Conservation (phyloP, 2,329 filamentous ascomycete genomes). For the Xylariaceae sp. region DNA sequence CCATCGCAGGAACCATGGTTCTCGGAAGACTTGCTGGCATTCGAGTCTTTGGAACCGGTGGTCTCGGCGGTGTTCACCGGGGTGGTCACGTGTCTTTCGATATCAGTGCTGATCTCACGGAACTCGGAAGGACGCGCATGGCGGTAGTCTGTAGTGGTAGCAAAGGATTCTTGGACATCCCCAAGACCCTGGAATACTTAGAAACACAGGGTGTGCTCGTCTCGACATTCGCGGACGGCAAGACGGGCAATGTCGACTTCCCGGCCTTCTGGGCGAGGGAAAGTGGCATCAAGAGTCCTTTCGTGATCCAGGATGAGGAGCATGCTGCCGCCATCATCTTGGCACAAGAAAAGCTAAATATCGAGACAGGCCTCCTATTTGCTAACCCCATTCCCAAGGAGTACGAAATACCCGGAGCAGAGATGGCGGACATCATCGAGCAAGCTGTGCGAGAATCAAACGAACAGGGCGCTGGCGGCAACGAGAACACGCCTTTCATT, state of each 20-base stretch:
- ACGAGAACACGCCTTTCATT: constrained; percentile 79
- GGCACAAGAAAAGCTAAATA: constrained; percentile 65
- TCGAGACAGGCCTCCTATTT: constrained; percentile 77
- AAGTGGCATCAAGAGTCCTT: constrained; percentile 75
- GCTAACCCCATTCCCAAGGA: constrained; percentile 80
- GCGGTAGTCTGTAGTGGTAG: constrained; percentile 86
- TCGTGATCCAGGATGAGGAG: constrained; percentile 64
- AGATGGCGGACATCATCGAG: constrained; percentile 66
- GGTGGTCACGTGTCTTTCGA: constrained; percentile 85
- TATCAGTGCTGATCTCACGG: constrained; percentile 89
- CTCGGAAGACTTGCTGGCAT: constrained; percentile 83
- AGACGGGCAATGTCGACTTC: constrained; percentile 68
- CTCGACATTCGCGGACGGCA: constrained; percentile 82
- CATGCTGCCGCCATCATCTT: constrained; percentile 88
- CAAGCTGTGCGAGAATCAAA: constrained; percentile 61
- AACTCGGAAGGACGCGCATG: constrained; percentile 83
- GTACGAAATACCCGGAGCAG: constrained; percentile 60
- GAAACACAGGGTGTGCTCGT: constrained; percentile 73
- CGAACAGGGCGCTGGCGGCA: constrained; percentile 63
- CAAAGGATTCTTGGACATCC: constrained; percentile 94
- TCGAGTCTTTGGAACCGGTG: constrained; percentile 88
- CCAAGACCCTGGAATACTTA: constrained; percentile 74
- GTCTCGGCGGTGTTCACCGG: constrained; percentile 88
- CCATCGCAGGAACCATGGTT: constrained; percentile 88
- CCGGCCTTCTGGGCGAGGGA: constrained; percentile 91